These are phyloP conservation scores for Zygoascus tannicola DNA, from an alignment of 805 yeast genomes.

Conservation along the genomic window DNA sequence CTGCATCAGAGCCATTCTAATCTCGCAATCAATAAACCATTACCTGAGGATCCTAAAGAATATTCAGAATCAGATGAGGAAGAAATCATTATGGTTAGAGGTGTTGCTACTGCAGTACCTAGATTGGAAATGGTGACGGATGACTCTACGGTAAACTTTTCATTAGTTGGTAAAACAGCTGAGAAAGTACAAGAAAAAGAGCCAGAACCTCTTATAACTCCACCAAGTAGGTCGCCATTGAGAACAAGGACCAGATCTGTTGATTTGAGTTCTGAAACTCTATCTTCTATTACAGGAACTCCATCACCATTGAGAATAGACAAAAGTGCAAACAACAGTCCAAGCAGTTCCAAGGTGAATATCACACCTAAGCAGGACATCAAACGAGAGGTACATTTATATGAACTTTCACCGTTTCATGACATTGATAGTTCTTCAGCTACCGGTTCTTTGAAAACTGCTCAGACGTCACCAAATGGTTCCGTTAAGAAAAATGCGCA, in stretches of 20 bases:
- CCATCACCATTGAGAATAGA: background rate
- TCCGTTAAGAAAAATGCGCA: background rate
- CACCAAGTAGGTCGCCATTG: constrained; percentile 5
- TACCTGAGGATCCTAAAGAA: constrained; percentile 8
- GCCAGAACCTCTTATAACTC: background rate
- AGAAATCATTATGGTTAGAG: background rate
- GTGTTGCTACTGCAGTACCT: background rate
- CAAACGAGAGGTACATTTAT: background rate
- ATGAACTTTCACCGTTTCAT: background rate
- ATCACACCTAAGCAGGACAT: background rate
- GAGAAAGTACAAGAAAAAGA: background rate
- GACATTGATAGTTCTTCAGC: background rate
- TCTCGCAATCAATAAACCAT: constrained; percentile 9
- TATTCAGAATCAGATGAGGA: background rate
- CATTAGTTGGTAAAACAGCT: background rate
- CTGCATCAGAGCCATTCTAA: constrained; percentile 1
- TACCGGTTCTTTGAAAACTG: background rate
- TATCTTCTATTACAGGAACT: background rate
- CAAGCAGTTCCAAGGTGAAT: background rate
- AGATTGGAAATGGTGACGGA: background rate
- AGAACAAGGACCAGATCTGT: background rate
- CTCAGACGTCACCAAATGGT: background rate
- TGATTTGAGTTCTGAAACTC: background rate
- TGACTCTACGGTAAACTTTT: background rate
- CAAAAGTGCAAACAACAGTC: background rate